phyloP scores from a whole-genome alignment of 805 yeast genomes.

The Candida coleopterorum region DNA sequence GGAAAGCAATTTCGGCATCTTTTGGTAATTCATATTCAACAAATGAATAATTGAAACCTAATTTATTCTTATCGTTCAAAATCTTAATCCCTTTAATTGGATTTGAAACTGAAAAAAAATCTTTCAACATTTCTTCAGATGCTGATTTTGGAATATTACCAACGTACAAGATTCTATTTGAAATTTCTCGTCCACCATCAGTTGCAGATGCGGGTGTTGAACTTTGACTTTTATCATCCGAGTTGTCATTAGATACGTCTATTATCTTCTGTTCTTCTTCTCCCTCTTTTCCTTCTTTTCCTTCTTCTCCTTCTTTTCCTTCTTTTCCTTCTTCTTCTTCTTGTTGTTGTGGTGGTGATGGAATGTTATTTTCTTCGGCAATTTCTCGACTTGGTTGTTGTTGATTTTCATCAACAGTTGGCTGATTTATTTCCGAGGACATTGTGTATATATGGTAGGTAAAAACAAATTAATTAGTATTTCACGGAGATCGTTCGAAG shows the following conservation, averaged over 20 bases:
- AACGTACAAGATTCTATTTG: constrained; percentile 69
- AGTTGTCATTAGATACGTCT: background rate
- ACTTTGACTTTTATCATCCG: background rate
- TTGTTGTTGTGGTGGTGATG: constrained; percentile 2
- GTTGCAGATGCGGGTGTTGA: constrained; percentile 59
- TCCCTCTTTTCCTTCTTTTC: no score
- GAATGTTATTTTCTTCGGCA: background rate
- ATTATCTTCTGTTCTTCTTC: background rate
- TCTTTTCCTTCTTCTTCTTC: no score
- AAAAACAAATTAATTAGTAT: no score
- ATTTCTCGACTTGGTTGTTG: background rate
- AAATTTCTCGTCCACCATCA: constrained; percentile 78
- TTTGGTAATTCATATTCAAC: constrained; percentile 61
- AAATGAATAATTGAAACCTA: constrained; percentile 77
- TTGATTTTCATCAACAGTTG: constrained; percentile 1
- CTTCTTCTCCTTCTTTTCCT: no score
- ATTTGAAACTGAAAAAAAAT: constrained; percentile 59
- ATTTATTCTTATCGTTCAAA: constrained; percentile 68
- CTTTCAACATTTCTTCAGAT: constrained; percentile 57
- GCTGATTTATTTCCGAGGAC: background rate
- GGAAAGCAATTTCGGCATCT: constrained; percentile 60
- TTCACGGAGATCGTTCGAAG: no score
- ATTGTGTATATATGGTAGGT: no score
- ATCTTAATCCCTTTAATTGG: constrained; percentile 62
- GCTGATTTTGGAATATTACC: constrained; percentile 67